phyloP scores from a whole-genome alignment of 2,329 filamentous ascomycete genomes.

The Biscogniauxia marginata region DNA sequence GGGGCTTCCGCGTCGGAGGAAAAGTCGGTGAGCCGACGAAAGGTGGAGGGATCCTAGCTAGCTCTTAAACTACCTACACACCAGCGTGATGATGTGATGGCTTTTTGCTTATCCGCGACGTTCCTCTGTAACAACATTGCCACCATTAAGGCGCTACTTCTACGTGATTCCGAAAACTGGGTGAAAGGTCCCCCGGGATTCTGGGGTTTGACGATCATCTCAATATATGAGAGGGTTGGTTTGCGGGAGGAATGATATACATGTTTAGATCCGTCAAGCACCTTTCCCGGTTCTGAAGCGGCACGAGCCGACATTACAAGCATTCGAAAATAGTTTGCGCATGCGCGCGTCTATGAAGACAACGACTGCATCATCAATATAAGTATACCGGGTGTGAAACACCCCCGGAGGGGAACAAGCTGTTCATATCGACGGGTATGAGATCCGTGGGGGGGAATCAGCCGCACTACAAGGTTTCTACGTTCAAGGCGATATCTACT shows the following conservation, averaged over 20 bases:
- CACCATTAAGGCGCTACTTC: constrained; percentile 2
- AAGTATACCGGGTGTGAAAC: background rate
- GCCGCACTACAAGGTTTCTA: constrained; percentile 15
- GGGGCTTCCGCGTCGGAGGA: constrained; percentile 12
- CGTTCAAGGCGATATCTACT: constrained; percentile 12
- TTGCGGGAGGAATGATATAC: background rate
- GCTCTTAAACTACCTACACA: background rate
- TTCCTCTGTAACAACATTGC: constrained; percentile 8
- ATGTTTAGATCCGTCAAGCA: background rate
- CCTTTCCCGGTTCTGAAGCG: background rate
- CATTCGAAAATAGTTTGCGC: background rate
- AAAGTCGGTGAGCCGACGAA: constrained; percentile 32
- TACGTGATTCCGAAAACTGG: too few relatives aligned
- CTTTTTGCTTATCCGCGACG: background rate
- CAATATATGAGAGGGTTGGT: too few relatives aligned
- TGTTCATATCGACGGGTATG: constrained; percentile 7
- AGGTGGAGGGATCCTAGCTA: constrained; percentile 7
- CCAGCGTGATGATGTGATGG: background rate
- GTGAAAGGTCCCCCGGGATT: background rate
- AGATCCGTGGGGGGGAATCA: background rate
- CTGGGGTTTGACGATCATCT: background rate
- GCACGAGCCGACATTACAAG: background rate
- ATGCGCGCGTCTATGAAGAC: background rate
- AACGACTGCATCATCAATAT: background rate
- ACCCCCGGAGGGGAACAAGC: background rate